These are phyloP conservation scores for Stagonosporopsis cucurbitacearum DNA, from an alignment of 2,329 filamentous ascomycete species.

Conservation along the genomic window DNA sequence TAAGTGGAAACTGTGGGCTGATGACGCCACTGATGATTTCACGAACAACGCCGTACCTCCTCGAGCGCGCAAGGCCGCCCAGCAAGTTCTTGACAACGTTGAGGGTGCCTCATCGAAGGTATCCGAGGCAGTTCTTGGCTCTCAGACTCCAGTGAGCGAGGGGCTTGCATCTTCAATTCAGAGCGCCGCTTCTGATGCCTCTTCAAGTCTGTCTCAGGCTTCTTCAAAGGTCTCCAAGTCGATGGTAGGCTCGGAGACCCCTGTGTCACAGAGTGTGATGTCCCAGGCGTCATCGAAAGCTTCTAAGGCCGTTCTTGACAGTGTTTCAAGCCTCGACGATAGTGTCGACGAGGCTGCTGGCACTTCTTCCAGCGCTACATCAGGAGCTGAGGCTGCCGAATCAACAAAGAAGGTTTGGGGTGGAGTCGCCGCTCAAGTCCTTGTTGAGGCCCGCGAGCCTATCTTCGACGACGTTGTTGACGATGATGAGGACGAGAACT, in stretches of 20 bases:
- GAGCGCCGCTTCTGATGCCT: constrained; percentile 44
- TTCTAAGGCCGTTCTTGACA: constrained; percentile 3
- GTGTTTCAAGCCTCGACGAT: constrained; percentile 26
- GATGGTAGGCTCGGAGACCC: constrained; percentile 25
- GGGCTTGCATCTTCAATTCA: constrained; percentile 48
- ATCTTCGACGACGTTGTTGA: constrained; percentile 59
- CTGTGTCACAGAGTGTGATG: constrained; percentile 27
- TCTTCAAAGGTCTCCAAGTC: constrained; percentile 34
- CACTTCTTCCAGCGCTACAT: constrained; percentile 28
- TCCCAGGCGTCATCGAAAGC: constrained; percentile 32
- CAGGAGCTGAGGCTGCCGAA: constrained; percentile 32
- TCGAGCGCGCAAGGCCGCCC: constrained; percentile 57
- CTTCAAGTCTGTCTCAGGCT: constrained; percentile 32
- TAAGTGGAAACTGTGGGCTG: constrained; percentile 78
- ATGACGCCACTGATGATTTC: constrained; percentile 80
- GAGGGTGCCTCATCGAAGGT: constrained; percentile 47
- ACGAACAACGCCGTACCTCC: constrained; percentile 69
- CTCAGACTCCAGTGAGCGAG: constrained; percentile 40
- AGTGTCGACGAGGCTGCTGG: constrained; percentile 22
- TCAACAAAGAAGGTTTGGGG: constrained; percentile 60
- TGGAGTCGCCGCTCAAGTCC: constrained; percentile 60
- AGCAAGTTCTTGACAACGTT: constrained; percentile 50
- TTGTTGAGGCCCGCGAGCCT: constrained; percentile 55
- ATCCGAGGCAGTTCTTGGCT: constrained; percentile 45
- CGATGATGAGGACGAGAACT: constrained; percentile 54